Evolutionary conservation across 225 moss, liverwort and hornwort species (phyloP).

Genomic region (Marchantia paleacea): DNA sequence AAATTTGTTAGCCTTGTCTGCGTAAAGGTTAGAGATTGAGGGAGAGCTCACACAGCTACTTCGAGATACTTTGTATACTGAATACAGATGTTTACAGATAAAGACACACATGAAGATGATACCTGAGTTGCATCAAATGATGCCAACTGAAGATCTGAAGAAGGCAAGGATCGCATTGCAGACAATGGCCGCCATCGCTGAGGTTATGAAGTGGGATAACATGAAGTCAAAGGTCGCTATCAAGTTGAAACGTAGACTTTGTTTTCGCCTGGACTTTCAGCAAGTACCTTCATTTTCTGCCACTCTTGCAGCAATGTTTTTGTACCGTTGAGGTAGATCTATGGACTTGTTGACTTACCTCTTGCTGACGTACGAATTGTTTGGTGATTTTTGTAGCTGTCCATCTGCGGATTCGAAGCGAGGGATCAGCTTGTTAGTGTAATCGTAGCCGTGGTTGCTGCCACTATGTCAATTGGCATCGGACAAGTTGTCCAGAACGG

Average conservation of each 20-base stretch:
- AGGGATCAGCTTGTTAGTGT: conserved; percentile 89
- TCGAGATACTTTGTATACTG: not conserved
- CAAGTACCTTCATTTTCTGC: not conserved
- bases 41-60: not conserved
- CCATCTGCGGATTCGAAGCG: conserved; percentile 90
- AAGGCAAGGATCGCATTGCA: conserved; percentile 36
- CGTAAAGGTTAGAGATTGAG: not conserved
- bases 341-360: no score
- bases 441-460: conserved; percentile 83
- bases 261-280: not conserved
- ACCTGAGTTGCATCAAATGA: conserved; percentile 37
- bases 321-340: not conserved
- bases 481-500: conserved; percentile 92
- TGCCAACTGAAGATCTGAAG: conserved; percentile 46
- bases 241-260: not conserved
- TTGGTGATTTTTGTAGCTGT: conserved; percentile 55
- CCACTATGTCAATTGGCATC: conserved; percentile 77
- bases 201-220: conserved; percentile 90
- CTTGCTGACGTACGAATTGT: not conserved
- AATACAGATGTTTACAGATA: conserved; percentile 39
- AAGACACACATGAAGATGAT: conserved; percentile 59
- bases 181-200: conserved; percentile 63
- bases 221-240: conserved; percentile 53
- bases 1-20: not conserved
- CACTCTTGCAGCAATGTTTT: not conserved